Evolutionary conservation across 139 green algal species (phyloP), one percentile per base, ranked within the genome.

Genomic region (Chlamydomonas schloesseri): DNA sequence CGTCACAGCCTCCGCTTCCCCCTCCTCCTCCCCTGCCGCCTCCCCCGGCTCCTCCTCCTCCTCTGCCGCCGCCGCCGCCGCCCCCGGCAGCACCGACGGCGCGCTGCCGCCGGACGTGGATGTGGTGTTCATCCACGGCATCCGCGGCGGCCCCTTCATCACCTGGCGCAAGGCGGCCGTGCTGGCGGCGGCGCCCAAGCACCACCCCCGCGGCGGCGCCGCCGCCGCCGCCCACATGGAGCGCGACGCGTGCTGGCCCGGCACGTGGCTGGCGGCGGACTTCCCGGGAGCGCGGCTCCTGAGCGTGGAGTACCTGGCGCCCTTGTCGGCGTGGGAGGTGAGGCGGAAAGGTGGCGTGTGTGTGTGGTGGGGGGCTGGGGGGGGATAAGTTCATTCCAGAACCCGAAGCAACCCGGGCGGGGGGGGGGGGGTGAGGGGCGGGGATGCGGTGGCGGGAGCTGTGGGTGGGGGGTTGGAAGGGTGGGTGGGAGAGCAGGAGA

Each of bases 121-220:
- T 73, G 86, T 98, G 29, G 95, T 98, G 15, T 98, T 98, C 86
- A 89, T 98, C 37, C 96, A 98, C 83, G 96, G 96, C 91, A 96
- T 98, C 71, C 81, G 94, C 0, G 96, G 96, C 20, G 96, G 96
- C 4, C 92, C 96, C 0, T 98, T 98, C 89, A 93, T 95, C 50
- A 97, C 96, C 0, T 98, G 96, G 96, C 82, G 92, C 15, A 90
- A 90, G 69, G 80, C 67, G 26, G 80, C 50, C 9, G 80, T 86
- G 8, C 76, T 73, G 58, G 58, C 75, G 37, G 42, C 42, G 42
- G 6, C 42, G 42, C 42, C 5, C n/a, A n/a, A n/a, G n/a, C n/a
- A n/a, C n/a, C n/a, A n/a, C n/a, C n/a, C n/a, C n/a, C 58, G 77
- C 8, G 67, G 70, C 70, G n/a, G n/a, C n/a, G n/a, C n/a, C 42